A percentile compares a stretch with the other conserved stretches of the same genome.
These are phyloP conservation scores for Colletotrichum liriopes DNA, from an alignment of 2,329 filamentous ascomycete genomes.

Conservation along the genomic window DNA sequence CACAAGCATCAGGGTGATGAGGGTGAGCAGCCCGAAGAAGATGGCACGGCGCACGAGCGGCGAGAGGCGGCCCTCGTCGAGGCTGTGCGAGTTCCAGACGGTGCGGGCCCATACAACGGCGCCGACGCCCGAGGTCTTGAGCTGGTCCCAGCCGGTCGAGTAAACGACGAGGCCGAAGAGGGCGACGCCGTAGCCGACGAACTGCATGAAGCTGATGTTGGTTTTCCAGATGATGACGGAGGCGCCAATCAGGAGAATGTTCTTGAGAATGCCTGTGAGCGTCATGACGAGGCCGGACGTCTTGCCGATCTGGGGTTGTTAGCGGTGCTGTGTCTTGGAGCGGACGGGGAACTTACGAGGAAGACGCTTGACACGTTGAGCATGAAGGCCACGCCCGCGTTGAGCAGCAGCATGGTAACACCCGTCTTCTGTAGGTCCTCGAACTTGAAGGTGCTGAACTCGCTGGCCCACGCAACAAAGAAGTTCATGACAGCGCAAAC, in stretches of 20 bases:
- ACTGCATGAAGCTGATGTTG: conserved; percentile 78
- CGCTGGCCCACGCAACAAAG: conserved; percentile 77
- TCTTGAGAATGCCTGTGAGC: conserved; percentile 88
- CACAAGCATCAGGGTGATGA: conserved; percentile 45
- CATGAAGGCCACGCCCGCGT: conserved; percentile 84
- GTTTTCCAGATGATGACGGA: conserved; percentile 87
- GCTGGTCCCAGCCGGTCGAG: conserved; percentile 58
- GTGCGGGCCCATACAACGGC: conserved; percentile 40
- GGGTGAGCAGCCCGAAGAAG: conserved; percentile 39
- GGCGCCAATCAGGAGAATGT: conserved; percentile 84
- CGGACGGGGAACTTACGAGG: conserved; percentile 71
- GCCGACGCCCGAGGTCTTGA: conserved; percentile 42
- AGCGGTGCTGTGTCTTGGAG: conserved; percentile 14
- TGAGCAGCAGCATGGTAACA: conserved; percentile 75
- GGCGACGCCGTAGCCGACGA: conserved; percentile 84
- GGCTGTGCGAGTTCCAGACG: conserved; percentile 40
- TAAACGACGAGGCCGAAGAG: conserved; percentile 67
- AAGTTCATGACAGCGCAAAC: conserved; percentile 88
- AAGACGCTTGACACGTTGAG: conserved; percentile 90
- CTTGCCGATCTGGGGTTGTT: conserved; percentile 80
- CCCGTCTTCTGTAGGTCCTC: conserved; percentile 78
- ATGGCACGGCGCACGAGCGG: conserved; percentile 46
- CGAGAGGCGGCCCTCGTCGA: conserved; percentile 45
- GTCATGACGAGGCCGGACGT: conserved; percentile 90
- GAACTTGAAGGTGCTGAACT: conserved; percentile 77